Percentiles rank a stretch among this genome's conserved stretches.
Conservation (phyloP, 108 stramenopile genomes). For the Nitzschia inconspicua region DNA sequence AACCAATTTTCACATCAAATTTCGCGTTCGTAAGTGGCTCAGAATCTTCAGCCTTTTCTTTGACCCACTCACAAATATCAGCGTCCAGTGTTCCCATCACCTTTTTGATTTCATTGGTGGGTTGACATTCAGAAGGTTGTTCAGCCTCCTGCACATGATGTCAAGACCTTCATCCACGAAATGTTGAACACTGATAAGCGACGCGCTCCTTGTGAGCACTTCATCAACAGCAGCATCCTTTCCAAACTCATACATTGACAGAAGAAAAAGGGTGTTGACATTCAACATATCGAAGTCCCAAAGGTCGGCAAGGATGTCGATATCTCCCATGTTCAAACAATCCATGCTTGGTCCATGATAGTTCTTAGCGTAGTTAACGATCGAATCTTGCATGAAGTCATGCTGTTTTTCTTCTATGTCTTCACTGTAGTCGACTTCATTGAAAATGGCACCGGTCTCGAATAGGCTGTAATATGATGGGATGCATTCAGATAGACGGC, state of each 20-base stretch:
- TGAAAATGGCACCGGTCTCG: slow-evolving; percentile 43
- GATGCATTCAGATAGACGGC: slow-evolving; percentile 42
- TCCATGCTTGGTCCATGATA: slow-evolving; percentile 43
- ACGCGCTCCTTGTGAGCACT: slow-evolving; percentile 39
- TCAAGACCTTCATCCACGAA: slow-evolving; percentile 59
- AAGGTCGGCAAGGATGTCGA: slow-evolving; percentile 57
- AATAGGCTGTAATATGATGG: slow-evolving; percentile 59
- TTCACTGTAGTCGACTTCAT: slow-evolving; percentile 23
- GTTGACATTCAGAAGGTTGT: slow-evolving; percentile 38
- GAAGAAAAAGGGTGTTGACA: slow-evolving; percentile 64
- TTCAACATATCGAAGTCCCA: slow-evolving; percentile 56
- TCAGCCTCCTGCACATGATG: slow-evolving; percentile 62
- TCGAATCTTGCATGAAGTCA: slow-evolving; percentile 55
- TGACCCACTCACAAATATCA: slow-evolving; percentile 66
- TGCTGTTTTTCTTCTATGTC: slow-evolving; percentile 44
- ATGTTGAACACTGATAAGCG: slow-evolving; percentile 36
- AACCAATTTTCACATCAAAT: slow-evolving; percentile 38
- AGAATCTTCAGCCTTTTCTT: slow-evolving; percentile 52
- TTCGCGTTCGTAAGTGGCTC: slow-evolving; percentile 19
- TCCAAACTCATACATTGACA: slow-evolving; percentile 70
- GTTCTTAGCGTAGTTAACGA: slow-evolving; percentile 44
- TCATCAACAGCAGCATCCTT: slow-evolving; percentile 69
- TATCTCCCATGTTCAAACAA: slow-evolving; percentile 43
- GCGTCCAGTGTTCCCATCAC: slow-evolving; percentile 73
- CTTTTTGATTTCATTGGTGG: slow-evolving; percentile 44